phyloP scores from a whole-genome alignment of 108 stramenopile genomes.

The Seminavis robusta region DNA sequence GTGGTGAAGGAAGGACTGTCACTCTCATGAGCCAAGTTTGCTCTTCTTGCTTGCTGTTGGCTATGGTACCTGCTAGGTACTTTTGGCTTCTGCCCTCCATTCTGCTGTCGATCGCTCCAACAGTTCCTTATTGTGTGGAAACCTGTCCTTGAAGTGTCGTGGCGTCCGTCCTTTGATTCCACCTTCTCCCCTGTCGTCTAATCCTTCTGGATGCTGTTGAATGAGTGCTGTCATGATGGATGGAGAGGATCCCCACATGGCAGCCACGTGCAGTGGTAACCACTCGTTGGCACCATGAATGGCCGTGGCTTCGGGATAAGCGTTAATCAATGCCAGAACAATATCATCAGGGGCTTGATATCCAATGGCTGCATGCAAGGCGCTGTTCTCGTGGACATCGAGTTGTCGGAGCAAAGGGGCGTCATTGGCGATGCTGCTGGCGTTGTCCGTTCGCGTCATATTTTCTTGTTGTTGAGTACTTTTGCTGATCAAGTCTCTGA shows the following conservation, averaged over 20 bases:
- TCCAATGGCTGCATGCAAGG: conserved; percentile 54
- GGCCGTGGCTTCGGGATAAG: conserved; percentile 40
- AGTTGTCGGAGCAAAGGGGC: neutral
- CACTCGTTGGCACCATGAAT: conserved; percentile 53
- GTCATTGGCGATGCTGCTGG: neutral
- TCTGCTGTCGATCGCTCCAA: conserved; percentile 35
- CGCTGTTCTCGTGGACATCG: conserved; percentile 28
- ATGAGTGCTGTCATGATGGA: conserved; percentile 32
- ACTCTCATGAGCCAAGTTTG: too few species aligned
- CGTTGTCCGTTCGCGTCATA: neutral
- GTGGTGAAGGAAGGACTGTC: too few species aligned
- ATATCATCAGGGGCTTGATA: conserved; percentile 60
- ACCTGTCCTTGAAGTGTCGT: conserved; percentile 27
- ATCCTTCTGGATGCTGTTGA: conserved; percentile 21
- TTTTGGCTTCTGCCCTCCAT: conserved; percentile 23
- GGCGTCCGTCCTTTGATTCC: conserved; percentile 37
- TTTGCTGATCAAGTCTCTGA: neutral
- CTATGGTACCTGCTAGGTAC: too few species aligned
- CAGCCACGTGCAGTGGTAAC: conserved; percentile 60
- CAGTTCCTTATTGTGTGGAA: conserved; percentile 26
- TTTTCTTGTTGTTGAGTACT: neutral
- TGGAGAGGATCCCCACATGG: conserved; percentile 37
- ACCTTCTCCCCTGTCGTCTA: conserved; percentile 27
- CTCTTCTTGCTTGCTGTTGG: too few species aligned
- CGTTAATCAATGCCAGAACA: conserved; percentile 40